Conservation (phyloP, 1,284 basidiomycete species). For the Ceratobasidium sp. region DNA sequence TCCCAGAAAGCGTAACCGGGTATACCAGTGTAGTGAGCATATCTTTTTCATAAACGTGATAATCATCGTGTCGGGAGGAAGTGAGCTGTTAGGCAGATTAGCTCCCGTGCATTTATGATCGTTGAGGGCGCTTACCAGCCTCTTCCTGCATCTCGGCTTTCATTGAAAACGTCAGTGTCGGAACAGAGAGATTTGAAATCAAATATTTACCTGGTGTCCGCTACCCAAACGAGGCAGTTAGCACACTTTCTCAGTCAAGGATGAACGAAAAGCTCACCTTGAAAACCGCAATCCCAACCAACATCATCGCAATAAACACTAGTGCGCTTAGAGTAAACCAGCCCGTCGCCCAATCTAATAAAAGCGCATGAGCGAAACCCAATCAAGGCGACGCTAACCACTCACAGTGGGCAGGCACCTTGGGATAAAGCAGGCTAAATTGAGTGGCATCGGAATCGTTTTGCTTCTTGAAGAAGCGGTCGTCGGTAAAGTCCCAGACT, state of each 20-base stretch:
- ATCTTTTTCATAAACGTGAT: not conserved
- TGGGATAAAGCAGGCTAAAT: conserved; percentile 71
- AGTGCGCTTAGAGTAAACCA: conserved; percentile 77
- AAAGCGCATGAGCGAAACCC: not conserved
- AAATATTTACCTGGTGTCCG: conserved; percentile 27
- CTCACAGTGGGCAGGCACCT: conserved; percentile 68
- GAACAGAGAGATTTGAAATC: not conserved
- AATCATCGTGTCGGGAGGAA: conserved; percentile 42
- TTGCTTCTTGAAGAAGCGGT: conserved; percentile 82
- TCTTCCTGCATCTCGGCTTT: conserved; percentile 51
- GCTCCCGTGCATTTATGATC: not conserved
- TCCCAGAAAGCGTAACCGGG: not conserved
- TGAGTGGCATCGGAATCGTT: conserved; percentile 85
- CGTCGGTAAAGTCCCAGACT: conserved; percentile 83
- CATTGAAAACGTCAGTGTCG: conserved; percentile 40
- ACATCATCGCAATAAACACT: conserved; percentile 69
- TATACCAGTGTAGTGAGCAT: conserved; percentile 13
- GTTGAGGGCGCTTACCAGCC: conserved; percentile 49
- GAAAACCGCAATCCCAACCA: conserved; percentile 76
- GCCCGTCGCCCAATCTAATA: conserved; percentile 41
- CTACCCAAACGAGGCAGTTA: not conserved
- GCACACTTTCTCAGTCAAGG: not conserved
- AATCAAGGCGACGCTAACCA: not conserved
- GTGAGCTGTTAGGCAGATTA: conserved; percentile 17
- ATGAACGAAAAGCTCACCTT: conserved; percentile 54